Base-by-base conservation (phyloP, 345 rosid species). In the Litchi chinensis region DNA sequence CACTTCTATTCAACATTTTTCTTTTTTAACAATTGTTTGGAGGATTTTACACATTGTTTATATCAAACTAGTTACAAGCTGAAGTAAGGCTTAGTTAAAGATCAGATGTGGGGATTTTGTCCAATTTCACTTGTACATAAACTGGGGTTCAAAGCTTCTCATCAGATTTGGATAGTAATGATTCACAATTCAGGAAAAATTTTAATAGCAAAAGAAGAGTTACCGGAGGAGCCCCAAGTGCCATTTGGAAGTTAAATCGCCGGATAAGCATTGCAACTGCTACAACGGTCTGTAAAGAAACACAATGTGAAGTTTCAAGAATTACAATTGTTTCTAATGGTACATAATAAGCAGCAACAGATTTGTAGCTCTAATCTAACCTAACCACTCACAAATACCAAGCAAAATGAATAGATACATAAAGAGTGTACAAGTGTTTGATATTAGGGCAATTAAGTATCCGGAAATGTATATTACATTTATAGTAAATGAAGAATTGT, bases 241-340 rank as follows among this genome's bases (percentile, higher is more conserved):
- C 96, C 66, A 86, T 88, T 82, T 89, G 91, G 56, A 95, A 93
- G 86, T 93, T 65, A 77, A 92, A 95, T 81, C 91, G 83, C 56
- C 87, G 93, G 68, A 91, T 87, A 73, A 95, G 97, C 98, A 95
- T 90, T n/a, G 97, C 95, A 22, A 90, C 89, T 10, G 98, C 98
- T 52, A 91, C 98, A 71, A 93, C 85, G 19, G 86, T 87, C 98
- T 93, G 87, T 67, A 88, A 78, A 77, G 44, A 50, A 15, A 15
- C 67, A 70, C 43, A 43, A 64, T 2, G 15, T 43, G 43, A 12
- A 32, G 37, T 66, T 40, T 12, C 37, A 18, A 66, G 1, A 24
- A 52, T 52, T 7, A 52, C 16, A 52, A 15, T 13, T 11, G 16
- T 50, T 50, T 13, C 9, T 52, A 19, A 52, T 52, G 16, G 3